Conservation (phyloP, 257 asterid genomes). For the Thymus mandschuricus region DNA sequence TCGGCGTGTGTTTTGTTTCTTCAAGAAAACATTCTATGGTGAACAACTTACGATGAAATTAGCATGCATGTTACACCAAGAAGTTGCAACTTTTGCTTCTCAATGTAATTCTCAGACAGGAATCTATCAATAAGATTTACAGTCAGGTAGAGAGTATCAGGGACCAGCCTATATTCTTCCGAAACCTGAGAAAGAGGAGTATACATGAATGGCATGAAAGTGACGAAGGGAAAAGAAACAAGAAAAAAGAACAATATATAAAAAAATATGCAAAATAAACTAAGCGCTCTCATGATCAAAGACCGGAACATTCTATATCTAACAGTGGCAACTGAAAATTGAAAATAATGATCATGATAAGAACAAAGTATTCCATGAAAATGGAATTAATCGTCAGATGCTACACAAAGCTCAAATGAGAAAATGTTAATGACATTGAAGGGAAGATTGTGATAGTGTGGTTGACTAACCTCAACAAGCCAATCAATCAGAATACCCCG, state of each 20-base stretch:
- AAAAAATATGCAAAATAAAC: conserved; percentile 9
- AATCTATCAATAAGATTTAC: conserved; percentile 93
- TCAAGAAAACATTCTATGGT: conserved; percentile 4
- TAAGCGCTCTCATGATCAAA: not conserved
- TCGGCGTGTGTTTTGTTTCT: conserved; percentile 18
- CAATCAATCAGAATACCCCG: conserved; percentile 90
- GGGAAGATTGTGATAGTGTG: conserved; percentile 1
- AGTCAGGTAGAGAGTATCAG: conserved; percentile 96
- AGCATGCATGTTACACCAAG: conserved; percentile 99
- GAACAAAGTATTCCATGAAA: not conserved
- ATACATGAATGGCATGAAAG: conserved; percentile 18
- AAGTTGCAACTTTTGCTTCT: conserved; percentile 90
- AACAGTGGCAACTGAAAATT: not conserved
- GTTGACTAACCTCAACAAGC: conserved; percentile 91
- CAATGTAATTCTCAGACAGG: conserved; percentile 70
- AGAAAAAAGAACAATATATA: not conserved
- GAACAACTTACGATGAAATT: conserved; percentile 84
- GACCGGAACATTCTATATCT: conserved; percentile 7
- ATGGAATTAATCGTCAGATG: conserved; percentile 5
- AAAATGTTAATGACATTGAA: conserved; percentile 9
- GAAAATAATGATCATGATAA: not conserved
- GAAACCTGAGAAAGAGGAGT: conserved; percentile 69
- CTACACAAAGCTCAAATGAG: conserved; percentile 9
- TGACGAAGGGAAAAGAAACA: not conserved
- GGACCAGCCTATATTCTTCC: conserved; percentile 88